Evolutionary conservation across 768 basidiomycete genomes (phyloP).

Genomic region (Pleurotus citrinopileatus): DNA sequence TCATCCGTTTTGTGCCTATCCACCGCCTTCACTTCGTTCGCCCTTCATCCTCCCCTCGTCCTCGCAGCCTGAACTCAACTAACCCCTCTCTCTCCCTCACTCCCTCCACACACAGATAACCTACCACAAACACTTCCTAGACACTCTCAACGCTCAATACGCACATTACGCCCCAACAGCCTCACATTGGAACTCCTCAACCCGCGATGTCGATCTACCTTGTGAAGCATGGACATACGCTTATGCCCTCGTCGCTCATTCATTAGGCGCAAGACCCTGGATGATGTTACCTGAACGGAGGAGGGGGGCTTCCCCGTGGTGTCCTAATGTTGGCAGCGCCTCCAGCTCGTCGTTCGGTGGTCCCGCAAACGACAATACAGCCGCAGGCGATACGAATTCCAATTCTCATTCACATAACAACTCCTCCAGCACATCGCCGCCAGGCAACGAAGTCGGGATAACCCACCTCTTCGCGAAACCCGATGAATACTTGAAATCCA

Average conservation of each 20-base stretch:
- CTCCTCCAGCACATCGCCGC: no score
- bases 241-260: not conserved
- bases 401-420: no score
- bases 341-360: no score
- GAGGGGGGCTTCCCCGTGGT: not conserved
- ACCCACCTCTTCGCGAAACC: not conserved
- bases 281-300: not conserved
- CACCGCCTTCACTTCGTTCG: no score
- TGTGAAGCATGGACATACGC: slow-evolving; percentile 1
- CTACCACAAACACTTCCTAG: not conserved
- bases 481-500: not conserved
- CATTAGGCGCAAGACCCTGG: not conserved
- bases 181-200: not conserved
- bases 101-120: not conserved
- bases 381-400: no score
- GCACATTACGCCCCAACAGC: not conserved
- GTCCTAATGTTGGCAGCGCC: not conserved
- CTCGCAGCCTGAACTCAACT: not conserved
- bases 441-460: no score
- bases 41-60: not conserved
- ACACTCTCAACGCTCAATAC: not conserved
- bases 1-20: no score
- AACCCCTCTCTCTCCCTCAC: not conserved
- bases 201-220: slow-evolving; percentile 4
- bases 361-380: no score